These are phyloP conservation scores for Fonsecaea pugnacius DNA, from an alignment of 2,329 filamentous ascomycete species.

Conservation along the genomic window DNA sequence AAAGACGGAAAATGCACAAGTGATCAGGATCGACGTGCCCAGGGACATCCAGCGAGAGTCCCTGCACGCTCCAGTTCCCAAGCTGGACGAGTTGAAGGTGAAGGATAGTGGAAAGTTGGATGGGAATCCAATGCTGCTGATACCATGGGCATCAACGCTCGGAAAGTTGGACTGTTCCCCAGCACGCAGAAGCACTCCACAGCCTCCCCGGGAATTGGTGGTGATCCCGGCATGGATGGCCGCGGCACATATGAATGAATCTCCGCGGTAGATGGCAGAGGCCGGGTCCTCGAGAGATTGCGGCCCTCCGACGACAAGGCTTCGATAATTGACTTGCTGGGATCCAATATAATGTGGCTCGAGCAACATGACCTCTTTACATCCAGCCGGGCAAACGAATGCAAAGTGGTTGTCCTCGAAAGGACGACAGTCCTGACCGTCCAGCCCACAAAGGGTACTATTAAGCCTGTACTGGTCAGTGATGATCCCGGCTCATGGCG, in stretches of 20 bases:
- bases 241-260: constrained; percentile 65
- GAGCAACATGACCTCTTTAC: constrained; percentile 55
- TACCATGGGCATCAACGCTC: constrained; percentile 53
- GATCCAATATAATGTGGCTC: constrained; percentile 63
- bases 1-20: constrained; percentile 60
- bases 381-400: constrained; percentile 64
- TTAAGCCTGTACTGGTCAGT: constrained; percentile 18
- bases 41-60: constrained; percentile 65
- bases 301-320: constrained; percentile 60
- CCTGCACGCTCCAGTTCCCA: constrained; percentile 46
- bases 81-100: constrained; percentile 3
- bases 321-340: constrained; percentile 59
- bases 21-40: constrained; percentile 59
- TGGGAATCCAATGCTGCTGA: constrained; percentile 58
- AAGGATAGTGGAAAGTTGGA: constrained; percentile 57
- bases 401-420: constrained; percentile 60
- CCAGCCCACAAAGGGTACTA: constrained; percentile 53
- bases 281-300: constrained; percentile 45
- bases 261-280: constrained; percentile 58
- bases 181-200: constrained; percentile 58
- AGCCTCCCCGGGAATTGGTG: constrained; percentile 59
- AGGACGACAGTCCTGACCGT: constrained; percentile 61
- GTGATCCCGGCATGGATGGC: constrained; percentile 65
- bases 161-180: constrained; percentile 57
- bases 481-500: not conserved